Evolutionary conservation across 2,329 filamentous ascomycete genomes (phyloP), one percentile per base, ranked within the genome.

Genomic region (Aspergillus costaricaensis): DNA sequence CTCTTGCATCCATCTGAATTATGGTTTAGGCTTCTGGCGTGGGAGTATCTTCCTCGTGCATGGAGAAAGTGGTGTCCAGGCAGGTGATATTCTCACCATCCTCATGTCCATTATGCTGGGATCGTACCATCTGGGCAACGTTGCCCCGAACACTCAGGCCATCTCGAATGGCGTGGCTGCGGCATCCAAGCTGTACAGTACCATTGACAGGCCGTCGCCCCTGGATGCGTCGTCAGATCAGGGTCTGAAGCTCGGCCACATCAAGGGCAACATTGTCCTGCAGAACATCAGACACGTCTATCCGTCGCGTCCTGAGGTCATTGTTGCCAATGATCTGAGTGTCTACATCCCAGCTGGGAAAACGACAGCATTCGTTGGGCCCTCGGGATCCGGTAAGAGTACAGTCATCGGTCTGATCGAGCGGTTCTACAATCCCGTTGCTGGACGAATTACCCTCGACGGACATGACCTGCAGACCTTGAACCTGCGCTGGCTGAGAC

Each of bases 401-500:
- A 68, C 67, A 7, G 75, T 85, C 67, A 82, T 84, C 2, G 81
- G 80, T 4, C 74, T 88, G 2, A 71, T 85, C 1, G 81, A 84
- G 39, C 78, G 87, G 39, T 79, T 88, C 32, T 88, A 89, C 63
- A 82, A 86, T 55, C 82, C 84, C 0, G 78, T 78, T 0, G 72
- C 76, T 4, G 86, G 85, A 2, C 67, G 67, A 0, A 74, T 87
- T 3, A 66, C 73, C 1, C 54, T 96, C 4, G 92, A 96, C 69
- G 92, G 89, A 7, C 85, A 87, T 58, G 87, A 94, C 71, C 86
- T 95, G 57, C 85, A 85, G 67, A 86, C 81, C 0, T 79, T 96
- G 55, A 96, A 96, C 68, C 82, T 68, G 85, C 3, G 83, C 83
- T 68, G 83, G 81, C 2, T 75, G 70, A n/a, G 74, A 82, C 66